Conservation (phyloP, 768 basidiomycete genomes). For the Lactarius evosmus region DNA sequence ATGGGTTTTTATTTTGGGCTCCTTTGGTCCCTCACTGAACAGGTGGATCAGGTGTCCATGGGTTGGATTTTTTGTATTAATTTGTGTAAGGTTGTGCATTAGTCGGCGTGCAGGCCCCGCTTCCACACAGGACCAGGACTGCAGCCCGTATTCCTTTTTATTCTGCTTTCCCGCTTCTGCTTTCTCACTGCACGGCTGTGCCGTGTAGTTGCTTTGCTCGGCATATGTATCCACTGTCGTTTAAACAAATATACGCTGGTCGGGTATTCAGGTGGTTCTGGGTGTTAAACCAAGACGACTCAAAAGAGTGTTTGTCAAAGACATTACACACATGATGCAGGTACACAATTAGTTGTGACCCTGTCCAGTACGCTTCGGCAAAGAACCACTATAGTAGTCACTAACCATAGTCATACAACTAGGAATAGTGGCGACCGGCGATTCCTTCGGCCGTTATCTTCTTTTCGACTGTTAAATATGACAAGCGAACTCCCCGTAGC, state of each 20-base stretch:
- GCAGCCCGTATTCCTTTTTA: neutral
- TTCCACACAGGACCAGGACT: neutral
- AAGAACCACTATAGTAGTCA: neutral
- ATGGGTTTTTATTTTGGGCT: neutral
- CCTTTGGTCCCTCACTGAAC: neutral
- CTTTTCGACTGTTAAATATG: neutral
- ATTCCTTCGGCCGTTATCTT: neutral
- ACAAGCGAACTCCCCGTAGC: neutral
- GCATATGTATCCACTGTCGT: slow-evolving; percentile 1
- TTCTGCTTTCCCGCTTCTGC: neutral
- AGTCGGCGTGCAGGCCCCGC: neutral
- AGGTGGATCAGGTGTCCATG: neutral
- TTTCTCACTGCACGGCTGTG: slow-evolving; percentile 10
- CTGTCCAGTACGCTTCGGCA: neutral
- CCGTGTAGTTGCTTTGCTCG: slow-evolving; percentile 14
- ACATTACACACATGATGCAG: neutral
- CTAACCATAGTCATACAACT: neutral
- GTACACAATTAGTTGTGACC: neutral
- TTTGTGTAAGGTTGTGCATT: slow-evolving; percentile 5
- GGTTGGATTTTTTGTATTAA: slow-evolving; percentile 1
- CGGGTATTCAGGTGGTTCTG: neutral
- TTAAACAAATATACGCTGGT: neutral
- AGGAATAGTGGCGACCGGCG: neutral
- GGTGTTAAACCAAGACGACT: neutral
- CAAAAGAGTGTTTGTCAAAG: neutral